These are phyloP conservation scores for Acacia acuminata DNA, from an alignment of 306 rosid genomes.

Conservation along the genomic window DNA sequence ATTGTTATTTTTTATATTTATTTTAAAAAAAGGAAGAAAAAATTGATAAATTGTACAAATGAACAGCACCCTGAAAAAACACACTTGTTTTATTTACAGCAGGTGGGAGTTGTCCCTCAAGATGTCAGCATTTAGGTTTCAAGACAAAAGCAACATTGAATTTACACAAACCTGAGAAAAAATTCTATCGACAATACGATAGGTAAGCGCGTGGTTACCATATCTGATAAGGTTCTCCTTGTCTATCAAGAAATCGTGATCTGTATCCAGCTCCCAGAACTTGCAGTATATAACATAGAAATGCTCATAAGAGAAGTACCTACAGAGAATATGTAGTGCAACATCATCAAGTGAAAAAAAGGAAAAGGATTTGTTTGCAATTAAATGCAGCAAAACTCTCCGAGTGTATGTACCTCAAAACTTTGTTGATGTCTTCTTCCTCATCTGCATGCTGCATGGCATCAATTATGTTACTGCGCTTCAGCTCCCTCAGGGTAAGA, in stretches of 20 bases:
- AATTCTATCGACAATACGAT: constrained; percentile 97
- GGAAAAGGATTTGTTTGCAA: background rate
- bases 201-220: constrained; percentile 99
- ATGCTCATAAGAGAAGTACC: constrained; percentile 99
- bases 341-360: background rate
- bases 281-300: constrained; percentile 99
- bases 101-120: background rate
- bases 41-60: constrained; percentile 4
- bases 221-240: constrained; percentile 98
- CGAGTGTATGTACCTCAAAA: constrained; percentile 71
- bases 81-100: background rate
- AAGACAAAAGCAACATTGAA: constrained; percentile 29
- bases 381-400: constrained; percentile 20
- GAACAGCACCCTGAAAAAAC: background rate
- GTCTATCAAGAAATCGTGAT: constrained; percentile 97
- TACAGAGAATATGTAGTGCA: constrained; percentile 24
- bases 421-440: constrained; percentile 98
- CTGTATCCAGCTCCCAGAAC: constrained; percentile 99
- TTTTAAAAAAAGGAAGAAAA: constrained; percentile 5
- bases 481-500: constrained; percentile 89
- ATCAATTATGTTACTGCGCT: constrained; percentile 90
- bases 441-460: constrained; percentile 98
- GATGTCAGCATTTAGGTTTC: constrained; percentile 14
- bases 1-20: constrained; percentile 21
- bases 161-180: constrained; percentile 91